These are phyloP conservation scores for Echium plantagineum DNA, from an alignment of 257 asterid species.

Conservation along the genomic window DNA sequence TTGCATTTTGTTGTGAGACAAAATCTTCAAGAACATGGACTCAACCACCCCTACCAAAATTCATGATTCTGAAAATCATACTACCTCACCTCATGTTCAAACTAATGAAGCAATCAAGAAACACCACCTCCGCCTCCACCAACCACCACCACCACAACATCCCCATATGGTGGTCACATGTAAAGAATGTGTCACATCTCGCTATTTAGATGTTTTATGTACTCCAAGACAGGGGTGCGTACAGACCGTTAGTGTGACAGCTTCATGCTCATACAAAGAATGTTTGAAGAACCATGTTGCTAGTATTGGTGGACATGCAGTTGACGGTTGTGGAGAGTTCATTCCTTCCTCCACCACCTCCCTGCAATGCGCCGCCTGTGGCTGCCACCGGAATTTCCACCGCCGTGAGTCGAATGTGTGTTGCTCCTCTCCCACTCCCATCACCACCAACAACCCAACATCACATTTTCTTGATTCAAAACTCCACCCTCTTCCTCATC, in stretches of 20 bases:
- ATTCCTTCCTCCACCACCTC: slow-evolving; percentile 17
- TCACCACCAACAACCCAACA: background rate
- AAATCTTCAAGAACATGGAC: slow-evolving; percentile 10
- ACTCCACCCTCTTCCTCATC: slow-evolving; percentile 6
- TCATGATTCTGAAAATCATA: slow-evolving; percentile 13
- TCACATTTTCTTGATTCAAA: slow-evolving; percentile 11
- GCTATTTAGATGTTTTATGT: too few species aligned
- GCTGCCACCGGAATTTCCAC: slow-evolving; percentile 27
- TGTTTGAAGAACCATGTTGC: slow-evolving; percentile 26
- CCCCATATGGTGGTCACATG: background rate
- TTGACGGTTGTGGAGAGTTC: slow-evolving; percentile 25
- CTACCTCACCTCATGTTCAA: slow-evolving; percentile 13
- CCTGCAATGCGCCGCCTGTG: slow-evolving; percentile 18
- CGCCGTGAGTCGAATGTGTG: slow-evolving; percentile 14
- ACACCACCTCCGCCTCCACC: background rate
- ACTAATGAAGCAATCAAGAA: slow-evolving; percentile 1
- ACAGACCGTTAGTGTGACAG: too few species aligned
- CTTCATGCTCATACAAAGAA: too few species aligned
- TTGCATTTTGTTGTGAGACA: background rate
- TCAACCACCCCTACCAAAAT: slow-evolving; percentile 9
- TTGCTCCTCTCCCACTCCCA: slow-evolving; percentile 4
- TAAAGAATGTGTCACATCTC: too few species aligned
- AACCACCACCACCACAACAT: background rate
- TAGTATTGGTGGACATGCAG: slow-evolving; percentile 18
- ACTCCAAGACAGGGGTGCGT: too few species aligned